Evolutionary conservation across 495 filamentous ascomycete genomes (phyloP).

Genomic region (Aspergillus nanangensis): DNA sequence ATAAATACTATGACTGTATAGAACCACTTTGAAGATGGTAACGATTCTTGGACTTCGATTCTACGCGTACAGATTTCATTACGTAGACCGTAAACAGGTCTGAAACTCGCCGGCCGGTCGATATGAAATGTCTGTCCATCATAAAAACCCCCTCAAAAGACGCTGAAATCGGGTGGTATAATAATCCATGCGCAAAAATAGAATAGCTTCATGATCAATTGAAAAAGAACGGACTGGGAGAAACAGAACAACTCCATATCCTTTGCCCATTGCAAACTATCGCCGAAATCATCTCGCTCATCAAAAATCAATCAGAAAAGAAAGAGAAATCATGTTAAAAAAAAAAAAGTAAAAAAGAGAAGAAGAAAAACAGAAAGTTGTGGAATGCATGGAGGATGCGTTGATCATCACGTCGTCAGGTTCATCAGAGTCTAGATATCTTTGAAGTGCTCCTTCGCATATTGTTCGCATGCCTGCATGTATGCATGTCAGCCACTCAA

Average conservation of each 20-base stretch:
- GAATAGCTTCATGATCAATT: too few relatives aligned
- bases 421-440: conserved; percentile 35
- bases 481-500: conserved; percentile 8
- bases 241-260: conserved; percentile 23
- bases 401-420: conserved; percentile 38
- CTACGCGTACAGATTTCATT: too few relatives aligned
- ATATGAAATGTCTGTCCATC: too few relatives aligned
- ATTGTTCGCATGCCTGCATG: conserved; percentile 88
- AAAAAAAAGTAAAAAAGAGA: background rate
- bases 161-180: background rate
- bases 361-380: conserved; percentile 28
- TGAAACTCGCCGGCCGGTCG: too few relatives aligned
- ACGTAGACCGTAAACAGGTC: too few relatives aligned
- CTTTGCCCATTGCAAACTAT: conserved; percentile 15
- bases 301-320: conserved; percentile 1
- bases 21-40: too few relatives aligned
- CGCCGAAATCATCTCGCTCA: conserved; percentile 1
- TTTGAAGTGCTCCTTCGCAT: conserved; percentile 94
- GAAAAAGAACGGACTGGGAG: conserved; percentile 12
- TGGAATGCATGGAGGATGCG: conserved; percentile 26
- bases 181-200: background rate
- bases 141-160: background rate
- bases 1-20: too few relatives aligned
- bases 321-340: background rate
- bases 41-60: too few relatives aligned